Percentiles rank a stretch among this genome's conserved stretches.
phyloP scores from a whole-genome alignment of 2,329 filamentous ascomycete genomes.

The Hymenotorrendiella dingleyae region DNA sequence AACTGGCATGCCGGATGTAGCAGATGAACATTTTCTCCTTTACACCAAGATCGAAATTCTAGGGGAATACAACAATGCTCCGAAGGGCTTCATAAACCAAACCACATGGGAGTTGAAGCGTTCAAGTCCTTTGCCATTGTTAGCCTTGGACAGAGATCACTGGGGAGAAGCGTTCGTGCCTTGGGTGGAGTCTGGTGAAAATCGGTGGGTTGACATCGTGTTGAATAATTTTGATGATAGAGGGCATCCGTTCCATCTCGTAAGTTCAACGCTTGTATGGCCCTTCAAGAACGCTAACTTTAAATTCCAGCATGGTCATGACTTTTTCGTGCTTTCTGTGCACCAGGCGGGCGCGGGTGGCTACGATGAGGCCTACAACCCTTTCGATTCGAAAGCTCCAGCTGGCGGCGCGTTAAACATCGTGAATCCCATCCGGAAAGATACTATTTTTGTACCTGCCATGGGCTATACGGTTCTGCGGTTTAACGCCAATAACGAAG shows the following conservation, averaged over 20 bases:
- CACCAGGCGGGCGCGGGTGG: constrained; percentile 2
- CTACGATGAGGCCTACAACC: constrained; percentile 29
- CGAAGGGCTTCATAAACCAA: constrained; percentile 9
- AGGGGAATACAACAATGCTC: constrained; percentile 7
- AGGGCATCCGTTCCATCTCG: constrained; percentile 47
- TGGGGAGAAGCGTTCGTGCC: constrained; percentile 6
- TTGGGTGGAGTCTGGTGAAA: neutral
- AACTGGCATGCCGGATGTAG: neutral
- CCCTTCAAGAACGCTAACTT: too few species aligned
- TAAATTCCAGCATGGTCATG: constrained; percentile 22
- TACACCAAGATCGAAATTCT: constrained; percentile 13
- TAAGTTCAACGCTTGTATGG: neutral
- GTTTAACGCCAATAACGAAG: constrained; percentile 43
- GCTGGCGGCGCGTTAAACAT: constrained; percentile 2
- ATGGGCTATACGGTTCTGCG: constrained; percentile 41
- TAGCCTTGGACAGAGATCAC: neutral
- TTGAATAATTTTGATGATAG: constrained; percentile 43
- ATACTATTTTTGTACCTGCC: constrained; percentile 35
- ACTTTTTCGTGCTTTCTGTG: constrained; percentile 12
- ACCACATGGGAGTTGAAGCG: neutral
- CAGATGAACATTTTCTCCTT: constrained; percentile 4
- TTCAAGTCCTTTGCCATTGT: neutral
- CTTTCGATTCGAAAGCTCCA: constrained; percentile 21
- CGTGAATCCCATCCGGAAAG: constrained; percentile 34
- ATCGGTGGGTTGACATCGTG: constrained; percentile 40